phyloP scores from a whole-genome alignment of 75 land plant genomes.

The Isoetes taiwanensis region DNA sequence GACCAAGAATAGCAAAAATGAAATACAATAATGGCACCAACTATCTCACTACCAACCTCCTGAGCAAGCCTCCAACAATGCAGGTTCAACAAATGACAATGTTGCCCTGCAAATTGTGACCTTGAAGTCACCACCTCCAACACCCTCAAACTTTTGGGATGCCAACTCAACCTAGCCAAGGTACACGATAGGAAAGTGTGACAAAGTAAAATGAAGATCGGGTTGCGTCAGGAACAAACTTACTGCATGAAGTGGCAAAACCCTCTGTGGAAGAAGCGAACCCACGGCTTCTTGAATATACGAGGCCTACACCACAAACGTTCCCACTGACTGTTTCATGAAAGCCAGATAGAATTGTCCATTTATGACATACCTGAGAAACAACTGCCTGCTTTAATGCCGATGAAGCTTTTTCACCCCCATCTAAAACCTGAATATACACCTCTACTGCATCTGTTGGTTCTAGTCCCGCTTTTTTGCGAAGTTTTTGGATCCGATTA shows the following conservation, averaged over 20 bases:
- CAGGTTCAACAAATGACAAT: constrained; percentile 28
- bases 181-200: too few relatives aligned
- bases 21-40: neutral
- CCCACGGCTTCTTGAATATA: constrained; percentile 73
- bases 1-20: neutral
- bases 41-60: constrained; percentile 31
- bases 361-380: constrained; percentile 79
- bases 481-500: constrained; percentile 81
- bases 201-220: too few relatives aligned
- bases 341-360: too few relatives aligned
- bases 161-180: constrained; percentile 71
- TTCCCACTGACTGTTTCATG: too few relatives aligned
- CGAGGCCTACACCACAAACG: constrained; percentile 42
- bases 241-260: constrained; percentile 56
- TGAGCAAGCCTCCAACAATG: constrained; percentile 30
- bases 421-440: constrained; percentile 35
- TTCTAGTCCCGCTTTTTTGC: constrained; percentile 87
- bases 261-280: constrained; percentile 31
- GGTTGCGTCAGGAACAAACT: too few relatives aligned
- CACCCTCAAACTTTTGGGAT: constrained; percentile 27
- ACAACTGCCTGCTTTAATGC: constrained; percentile 30
- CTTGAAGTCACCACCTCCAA: constrained; percentile 41
- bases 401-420: constrained; percentile 7
- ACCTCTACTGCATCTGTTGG: constrained; percentile 87
- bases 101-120: constrained; percentile 50